These are phyloP conservation scores for Tylopilus rubrobrunneus DNA, from an alignment of 768 basidiomycete species.

Conservation along the genomic window DNA sequence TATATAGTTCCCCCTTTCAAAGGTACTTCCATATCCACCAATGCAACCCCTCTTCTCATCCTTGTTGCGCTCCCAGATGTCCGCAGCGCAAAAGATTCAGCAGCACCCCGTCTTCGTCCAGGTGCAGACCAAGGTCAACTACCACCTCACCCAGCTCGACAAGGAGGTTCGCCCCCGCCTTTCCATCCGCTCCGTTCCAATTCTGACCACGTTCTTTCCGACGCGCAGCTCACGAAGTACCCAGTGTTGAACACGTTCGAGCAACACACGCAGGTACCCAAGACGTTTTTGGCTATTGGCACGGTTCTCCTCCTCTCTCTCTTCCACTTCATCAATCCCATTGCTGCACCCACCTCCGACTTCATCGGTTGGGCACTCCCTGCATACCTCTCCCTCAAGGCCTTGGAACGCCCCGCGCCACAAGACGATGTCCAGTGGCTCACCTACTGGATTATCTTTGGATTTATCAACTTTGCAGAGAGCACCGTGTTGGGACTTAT, in stretches of 20 bases:
- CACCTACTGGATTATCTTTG: slow-evolving; percentile 96
- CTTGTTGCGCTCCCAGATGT: slow-evolving; percentile 47
- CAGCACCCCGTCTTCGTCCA: slow-evolving; percentile 85
- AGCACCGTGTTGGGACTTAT: slow-evolving; percentile 77
- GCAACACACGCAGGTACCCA: slow-evolving; percentile 88
- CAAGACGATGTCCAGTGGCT: slow-evolving; percentile 94
- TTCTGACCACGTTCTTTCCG: slow-evolving; percentile 1
- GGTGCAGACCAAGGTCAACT: slow-evolving; percentile 75
- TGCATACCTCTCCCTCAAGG: slow-evolving; percentile 92
- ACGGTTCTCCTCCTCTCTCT: slow-evolving; percentile 59
- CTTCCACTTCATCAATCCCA: slow-evolving; percentile 84
- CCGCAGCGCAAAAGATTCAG: slow-evolving; percentile 77
- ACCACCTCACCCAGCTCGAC: slow-evolving; percentile 88
- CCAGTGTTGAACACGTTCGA: slow-evolving; percentile 81
- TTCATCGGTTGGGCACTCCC: slow-evolving; percentile 93
- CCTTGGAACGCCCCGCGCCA: slow-evolving; percentile 80
- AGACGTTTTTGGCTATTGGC: slow-evolving; percentile 84
- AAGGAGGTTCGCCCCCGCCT: slow-evolving; percentile 70
- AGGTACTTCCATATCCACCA: slow-evolving; percentile 1
- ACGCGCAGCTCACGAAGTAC: slow-evolving; percentile 75
- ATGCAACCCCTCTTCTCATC: not conserved
- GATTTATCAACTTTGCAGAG: slow-evolving; percentile 91
- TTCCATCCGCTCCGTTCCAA: not conserved
- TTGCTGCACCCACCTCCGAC: slow-evolving; percentile 91
- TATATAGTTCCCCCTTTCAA: not conserved